Base-by-base conservation (phyloP, 2,329 filamentous ascomycete genomes). In the Aspergillaceae sp. region DNA sequence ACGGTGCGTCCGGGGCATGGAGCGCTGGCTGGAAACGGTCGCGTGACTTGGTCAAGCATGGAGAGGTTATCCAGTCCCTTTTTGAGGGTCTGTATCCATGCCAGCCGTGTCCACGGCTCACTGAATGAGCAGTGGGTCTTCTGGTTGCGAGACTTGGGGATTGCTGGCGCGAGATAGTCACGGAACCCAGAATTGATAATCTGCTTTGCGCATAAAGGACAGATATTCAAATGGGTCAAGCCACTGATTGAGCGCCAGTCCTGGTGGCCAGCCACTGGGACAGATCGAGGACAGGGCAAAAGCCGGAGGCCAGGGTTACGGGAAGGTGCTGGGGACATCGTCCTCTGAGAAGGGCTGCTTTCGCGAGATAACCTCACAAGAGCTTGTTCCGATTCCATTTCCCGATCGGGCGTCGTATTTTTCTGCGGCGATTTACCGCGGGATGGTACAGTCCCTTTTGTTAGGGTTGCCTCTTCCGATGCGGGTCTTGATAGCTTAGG, bases 191-290 rank as follows among this genome's bases (percentile, higher is more conserved):
- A 85, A 27, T 78, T 75, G 54, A 91, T 88, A 6, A 88, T 78
- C 4, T 76, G 75, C 2, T 77, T 74, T 62, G 86, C 88, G 67
- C 91, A 97, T 8, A 78, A 79, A 0, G 87, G 86, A 56, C 91
- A 96, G 40, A 96, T 84, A 51, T 87, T 80, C 55, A 96, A 85
- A 49, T 79, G 78, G 8, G 82, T 77, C 50, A 82, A 78, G 9
- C 80, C 79, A 3, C 80, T 79, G 4, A 96, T 73, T 0, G 84
- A 90, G 50, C 89, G 81, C 87, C 90, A 96, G 58, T 92, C 87
- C 51, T 83, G 73, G 50, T 82, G 76, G 1, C 82, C 82, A 7
- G 77, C 70, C 8, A 80, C 76, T 7, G 79, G 78, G 4, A 75
- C 69, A 35, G 76, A 79, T 49, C 87, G 77, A 5, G 83, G 83